phyloP scores from a whole-genome alignment of 176 grass and related monocot genomes.

The Rhipidocladum racemiflorum region DNA sequence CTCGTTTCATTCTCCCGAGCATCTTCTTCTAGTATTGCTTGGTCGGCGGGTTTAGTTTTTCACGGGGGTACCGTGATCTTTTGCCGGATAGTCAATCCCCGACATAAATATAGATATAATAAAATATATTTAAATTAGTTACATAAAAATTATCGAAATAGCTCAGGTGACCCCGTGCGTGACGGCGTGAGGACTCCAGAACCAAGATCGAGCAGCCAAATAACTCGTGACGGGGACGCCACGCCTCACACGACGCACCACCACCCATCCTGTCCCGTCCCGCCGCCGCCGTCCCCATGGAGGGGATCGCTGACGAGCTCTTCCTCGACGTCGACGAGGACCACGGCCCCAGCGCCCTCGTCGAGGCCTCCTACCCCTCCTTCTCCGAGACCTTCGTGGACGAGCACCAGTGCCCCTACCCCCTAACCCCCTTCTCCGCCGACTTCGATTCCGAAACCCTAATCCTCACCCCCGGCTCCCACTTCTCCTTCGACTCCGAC shows the following conservation, averaged over 20 bases:
- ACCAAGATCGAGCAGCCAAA: too few relatives aligned
- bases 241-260: slow-evolving; percentile 28
- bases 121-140: too few relatives aligned
- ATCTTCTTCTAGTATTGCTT: too few relatives aligned
- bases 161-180: neutral
- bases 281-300: slow-evolving; percentile 39
- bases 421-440: slow-evolving; percentile 9
- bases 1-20: too few relatives aligned
- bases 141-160: too few relatives aligned
- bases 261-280: neutral
- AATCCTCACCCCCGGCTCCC: slow-evolving; percentile 18
- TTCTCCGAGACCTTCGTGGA: slow-evolving; percentile 44
- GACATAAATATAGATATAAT: too few relatives aligned
- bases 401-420: slow-evolving; percentile 14
- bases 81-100: too few relatives aligned
- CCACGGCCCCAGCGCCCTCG: slow-evolving; percentile 13
- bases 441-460: slow-evolving; percentile 35
- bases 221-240: slow-evolving; percentile 36
- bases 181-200: too few relatives aligned
- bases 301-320: slow-evolving; percentile 47
- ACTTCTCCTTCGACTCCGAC: slow-evolving; percentile 40
- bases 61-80: too few relatives aligned
- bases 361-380: slow-evolving; percentile 34
- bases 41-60: too few relatives aligned
- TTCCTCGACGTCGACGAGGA: slow-evolving; percentile 59